Evolutionary conservation across 2,329 filamentous ascomycete genomes (phyloP), one percentile per base, ranked within the genome.

Genomic region (Penicillium verrucosum): DNA sequence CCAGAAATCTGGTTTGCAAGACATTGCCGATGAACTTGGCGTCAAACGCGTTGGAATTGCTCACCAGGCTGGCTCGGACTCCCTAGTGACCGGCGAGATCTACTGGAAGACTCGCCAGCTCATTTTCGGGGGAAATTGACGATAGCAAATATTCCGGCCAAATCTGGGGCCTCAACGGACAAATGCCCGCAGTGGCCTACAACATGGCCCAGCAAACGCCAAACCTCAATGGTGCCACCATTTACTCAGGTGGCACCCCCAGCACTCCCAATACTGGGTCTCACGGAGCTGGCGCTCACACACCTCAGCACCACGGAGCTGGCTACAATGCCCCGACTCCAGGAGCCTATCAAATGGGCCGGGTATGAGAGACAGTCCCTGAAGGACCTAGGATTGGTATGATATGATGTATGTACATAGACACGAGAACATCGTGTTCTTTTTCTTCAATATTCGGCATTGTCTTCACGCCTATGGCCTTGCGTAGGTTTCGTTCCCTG

Each of bases 31-130:
- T 62, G 90, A 92, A 59, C 85, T 99, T 59, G 93, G 92, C 68
- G 89, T 97, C 56, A 92, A 94, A 77, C 86, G 94, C 47, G 82
- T 95, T 32, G 94, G 94, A 11, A 85, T 87, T 34, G 89, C 91
- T 50, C 94, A 99, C 73, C 92, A 96, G 71, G 94, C 92, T 38
- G 94, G 93, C 29, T 96, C 90, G 0, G 94, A 99, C 74, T 93
- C 92, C 21, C 84, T 97, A 66, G 84, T 99, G 30, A 99, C 94
- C 0, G 94, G 94, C 47, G 88, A 89, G 66, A 91, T 97, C 30
- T 99, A 97, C 77, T 99, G 96, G 84, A 89, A 92, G 68, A 89
- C 97, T 81, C 86, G 88, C 58, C 88, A 92, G 70, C 87, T 90
- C 70, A 90, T 97, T 62, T 97, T 96, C 76, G 88, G 89, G 66